A percentile compares a stretch with the other conserved stretches of the same genome.
These are phyloP conservation scores for Trypanosoma scelopori DNA, from an alignment of 208 protist species.

Conservation along the genomic window DNA sequence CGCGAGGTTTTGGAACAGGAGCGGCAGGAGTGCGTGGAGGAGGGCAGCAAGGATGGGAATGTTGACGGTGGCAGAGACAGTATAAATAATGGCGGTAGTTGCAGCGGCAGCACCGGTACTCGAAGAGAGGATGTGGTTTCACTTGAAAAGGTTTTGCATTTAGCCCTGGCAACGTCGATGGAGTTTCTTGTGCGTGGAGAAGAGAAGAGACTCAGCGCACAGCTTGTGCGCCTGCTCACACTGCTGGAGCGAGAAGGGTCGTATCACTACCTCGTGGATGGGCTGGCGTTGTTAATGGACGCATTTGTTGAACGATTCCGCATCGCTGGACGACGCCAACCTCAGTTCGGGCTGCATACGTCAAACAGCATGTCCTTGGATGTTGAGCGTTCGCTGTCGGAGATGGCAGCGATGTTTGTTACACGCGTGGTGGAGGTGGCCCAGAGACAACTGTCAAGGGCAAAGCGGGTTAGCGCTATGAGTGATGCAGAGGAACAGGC, in stretches of 20 bases:
- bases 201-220: slow-evolving; percentile 16
- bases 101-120: background rate
- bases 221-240: slow-evolving; percentile 33
- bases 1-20: slow-evolving; percentile 11
- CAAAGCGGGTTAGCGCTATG: slow-evolving; percentile 18
- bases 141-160: slow-evolving; percentile 32
- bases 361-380: slow-evolving; percentile 8
- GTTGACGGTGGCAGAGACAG: background rate
- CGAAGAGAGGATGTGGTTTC: background rate
- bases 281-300: slow-evolving; percentile 30
- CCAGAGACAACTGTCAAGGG: slow-evolving; percentile 14
- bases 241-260: slow-evolving; percentile 42
- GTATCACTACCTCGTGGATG: slow-evolving; percentile 37
- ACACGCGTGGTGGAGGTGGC: slow-evolving; percentile 39
- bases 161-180: slow-evolving; percentile 33
- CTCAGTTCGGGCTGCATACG: background rate
- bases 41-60: background rate
- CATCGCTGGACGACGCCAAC: slow-evolving; percentile 11
- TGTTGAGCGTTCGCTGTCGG: slow-evolving; percentile 41
- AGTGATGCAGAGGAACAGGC: slow-evolving; percentile 14
- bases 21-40: background rate
- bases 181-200: slow-evolving; percentile 52
- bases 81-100: background rate
- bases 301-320: slow-evolving; percentile 30
- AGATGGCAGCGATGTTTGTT: slow-evolving; percentile 39